phyloP scores from a whole-genome alignment of 2,329 filamentous ascomycete species.

The Myriosclerotinia scirpicola region DNA sequence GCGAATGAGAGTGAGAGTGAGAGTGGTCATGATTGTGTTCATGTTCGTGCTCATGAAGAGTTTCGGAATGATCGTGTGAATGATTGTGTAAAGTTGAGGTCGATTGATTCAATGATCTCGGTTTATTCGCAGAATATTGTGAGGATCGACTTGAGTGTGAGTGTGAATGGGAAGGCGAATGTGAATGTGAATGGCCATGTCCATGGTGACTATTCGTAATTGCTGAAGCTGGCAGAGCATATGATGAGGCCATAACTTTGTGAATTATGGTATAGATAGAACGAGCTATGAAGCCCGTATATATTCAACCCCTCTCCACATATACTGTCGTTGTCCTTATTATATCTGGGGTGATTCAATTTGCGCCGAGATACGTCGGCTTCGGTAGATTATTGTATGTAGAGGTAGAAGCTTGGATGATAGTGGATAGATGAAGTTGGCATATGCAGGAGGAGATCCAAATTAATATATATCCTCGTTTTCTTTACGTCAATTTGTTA shows the following conservation, averaged over 20 bases:
- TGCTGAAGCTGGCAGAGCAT: slow-evolving; percentile 40
- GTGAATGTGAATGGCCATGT: slow-evolving; percentile 41
- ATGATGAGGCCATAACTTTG: slow-evolving; percentile 40
- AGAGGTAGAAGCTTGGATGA: slow-evolving; percentile 17
- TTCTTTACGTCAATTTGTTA: too few relatives aligned
- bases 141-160: slow-evolving; percentile 33
- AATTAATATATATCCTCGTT: background rate
- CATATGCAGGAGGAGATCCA: background rate
- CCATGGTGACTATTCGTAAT: slow-evolving; percentile 37
- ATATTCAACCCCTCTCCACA: slow-evolving; percentile 2
- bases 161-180: slow-evolving; percentile 43
- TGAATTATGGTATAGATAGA: slow-evolving; percentile 16
- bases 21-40: slow-evolving; percentile 20
- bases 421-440: background rate
- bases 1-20: slow-evolving; percentile 26
- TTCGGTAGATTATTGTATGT: background rate
- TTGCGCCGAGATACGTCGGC: slow-evolving; percentile 10
- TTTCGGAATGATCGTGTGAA: slow-evolving; percentile 36
- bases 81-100: slow-evolving; percentile 35
- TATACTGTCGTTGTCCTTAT: slow-evolving; percentile 1
- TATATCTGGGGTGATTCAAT: background rate
- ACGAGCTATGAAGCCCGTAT: slow-evolving; percentile 33
- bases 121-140: slow-evolving; percentile 30
- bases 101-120: slow-evolving; percentile 33
- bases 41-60: slow-evolving; percentile 29